These are phyloP conservation scores for Mucuna pruriens DNA, from an alignment of 306 rosid genomes.

Conservation along the genomic window DNA sequence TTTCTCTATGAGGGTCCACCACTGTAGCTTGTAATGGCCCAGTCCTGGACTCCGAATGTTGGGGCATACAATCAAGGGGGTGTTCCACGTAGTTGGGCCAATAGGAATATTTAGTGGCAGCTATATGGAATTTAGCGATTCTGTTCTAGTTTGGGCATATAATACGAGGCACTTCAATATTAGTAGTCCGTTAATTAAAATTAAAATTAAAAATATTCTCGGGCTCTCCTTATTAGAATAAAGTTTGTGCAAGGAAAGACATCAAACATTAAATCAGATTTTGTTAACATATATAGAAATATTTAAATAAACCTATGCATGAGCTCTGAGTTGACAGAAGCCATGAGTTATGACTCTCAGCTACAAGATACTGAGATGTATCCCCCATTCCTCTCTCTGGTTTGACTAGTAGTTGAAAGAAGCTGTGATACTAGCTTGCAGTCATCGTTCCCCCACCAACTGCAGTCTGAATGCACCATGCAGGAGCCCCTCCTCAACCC, in stretches of 20 bases:
- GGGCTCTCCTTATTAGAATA: not conserved
- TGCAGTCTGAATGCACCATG: conserved; percentile 30
- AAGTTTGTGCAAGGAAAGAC: not conserved
- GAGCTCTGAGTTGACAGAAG: not conserved
- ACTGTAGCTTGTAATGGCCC: not conserved
- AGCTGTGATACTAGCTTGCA: not conserved
- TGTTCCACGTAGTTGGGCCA: conserved; percentile 20
- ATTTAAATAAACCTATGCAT: not conserved
- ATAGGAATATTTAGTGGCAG: not conserved
- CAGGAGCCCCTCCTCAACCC: conserved; percentile 45
- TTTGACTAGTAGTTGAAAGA: conserved; percentile 48
- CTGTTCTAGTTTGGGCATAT: not conserved
- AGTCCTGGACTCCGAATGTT: not conserved
- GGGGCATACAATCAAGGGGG: not conserved
- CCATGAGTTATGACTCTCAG: not conserved
- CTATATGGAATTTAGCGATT: not conserved
- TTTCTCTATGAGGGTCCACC: not conserved
- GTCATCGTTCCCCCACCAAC: not conserved
- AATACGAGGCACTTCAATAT: not conserved
- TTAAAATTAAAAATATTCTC: not conserved
- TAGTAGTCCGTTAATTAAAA: not conserved
- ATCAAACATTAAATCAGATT: conserved; percentile 12
- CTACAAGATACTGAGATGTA: not conserved
- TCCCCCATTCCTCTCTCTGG: conserved; percentile 17
- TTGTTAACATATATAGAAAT: not conserved